Evolutionary conservation across 352 stramenopile genomes (phyloP).

Genomic region (Paralagenidium karlingii): DNA sequence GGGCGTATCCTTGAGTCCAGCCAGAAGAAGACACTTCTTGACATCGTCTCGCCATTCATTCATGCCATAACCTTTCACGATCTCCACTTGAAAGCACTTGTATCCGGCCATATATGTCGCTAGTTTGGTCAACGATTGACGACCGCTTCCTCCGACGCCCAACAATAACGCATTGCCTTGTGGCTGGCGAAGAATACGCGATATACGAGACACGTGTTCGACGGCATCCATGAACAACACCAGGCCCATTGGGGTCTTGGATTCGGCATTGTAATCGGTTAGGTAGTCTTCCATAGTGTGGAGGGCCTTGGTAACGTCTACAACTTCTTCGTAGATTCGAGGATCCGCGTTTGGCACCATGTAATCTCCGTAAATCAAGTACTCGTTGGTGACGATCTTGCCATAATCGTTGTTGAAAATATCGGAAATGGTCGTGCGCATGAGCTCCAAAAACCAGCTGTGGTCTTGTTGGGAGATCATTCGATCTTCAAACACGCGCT

Average conservation of each 20-base stretch:
- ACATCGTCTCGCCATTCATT: constrained; percentile 90
- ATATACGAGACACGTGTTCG: constrained; percentile 76
- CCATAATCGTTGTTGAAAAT: constrained; percentile 76
- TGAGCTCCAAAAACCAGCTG: constrained; percentile 78
- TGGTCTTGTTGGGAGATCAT: constrained; percentile 87
- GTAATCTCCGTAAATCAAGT: constrained; percentile 72
- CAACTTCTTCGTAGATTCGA: constrained; percentile 82
- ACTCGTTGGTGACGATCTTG: constrained; percentile 61
- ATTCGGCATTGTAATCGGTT: constrained; percentile 86
- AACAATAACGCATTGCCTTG: constrained; percentile 86
- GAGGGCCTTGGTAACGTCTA: constrained; percentile 75
- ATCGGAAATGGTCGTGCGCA: constrained; percentile 46
- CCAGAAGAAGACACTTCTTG: constrained; percentile 83
- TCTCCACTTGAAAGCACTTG: constrained; percentile 91
- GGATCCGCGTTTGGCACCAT: constrained; percentile 69
- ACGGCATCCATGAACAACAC: constrained; percentile 82
- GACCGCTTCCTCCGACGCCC: constrained; percentile 86
- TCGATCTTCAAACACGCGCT: constrained; percentile 91
- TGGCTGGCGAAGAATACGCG: constrained; percentile 66
- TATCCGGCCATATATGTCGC: constrained; percentile 90
- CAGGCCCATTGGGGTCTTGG: constrained; percentile 84
- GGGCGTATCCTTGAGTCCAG: constrained; percentile 84
- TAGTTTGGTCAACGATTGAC: constrained; percentile 87
- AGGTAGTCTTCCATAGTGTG: constrained; percentile 83
- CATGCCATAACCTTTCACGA: constrained; percentile 89